Evolutionary conservation across 2,329 filamentous ascomycete genomes (phyloP), one percentile per base, ranked within the genome.

Genomic region (Cladophialophora exuberans): DNA sequence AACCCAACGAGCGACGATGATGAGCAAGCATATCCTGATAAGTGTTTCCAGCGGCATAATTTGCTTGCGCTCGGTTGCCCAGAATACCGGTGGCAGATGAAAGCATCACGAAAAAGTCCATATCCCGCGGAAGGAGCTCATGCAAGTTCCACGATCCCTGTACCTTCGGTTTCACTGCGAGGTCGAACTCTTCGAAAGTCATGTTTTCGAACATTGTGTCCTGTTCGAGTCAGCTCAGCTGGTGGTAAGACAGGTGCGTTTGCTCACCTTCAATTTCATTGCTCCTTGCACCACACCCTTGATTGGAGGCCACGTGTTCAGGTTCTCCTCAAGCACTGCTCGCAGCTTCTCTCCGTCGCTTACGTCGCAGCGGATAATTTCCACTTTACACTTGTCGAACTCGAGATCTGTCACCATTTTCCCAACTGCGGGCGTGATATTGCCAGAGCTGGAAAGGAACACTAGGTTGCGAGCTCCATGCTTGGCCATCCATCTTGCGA

Each of bases 11-110:
- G 5, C 53, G 59, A 4, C 71, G 64, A 44, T 69, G 66, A 5
- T 55, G 56, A 2, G 69, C 68, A 11, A 73, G 64, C 1, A 62
- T 59, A 39, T 72, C 71, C 47, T 71, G 65, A 64, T 68, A 76
- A 10, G 67, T 64, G 42, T 67, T 68, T 6, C 64, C 73, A 2
- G 72, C 69, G 6, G 67, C 67, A 54, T 76, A 76, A 47, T 71
- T 75, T 10, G 76, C 69, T 52, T 81, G 68, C 3, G 73, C 73
- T 1, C 71, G 59, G 41, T 78, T 77, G 3, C 78, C 78, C 2
- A 77, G 64, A 5, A 78, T 60, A 2, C 72, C 71, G 45, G 71
- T 70, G 3, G 73, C 76, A 0, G 70, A 72, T 7, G 74, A 62
- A 54, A 72, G 65, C 45, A 75, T 49, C 61, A 76, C 75, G 56